These are phyloP conservation scores for Choanephora cucurbitarum DNA, from an alignment of 371 early-diverging fungal species.

Conservation along the genomic window DNA sequence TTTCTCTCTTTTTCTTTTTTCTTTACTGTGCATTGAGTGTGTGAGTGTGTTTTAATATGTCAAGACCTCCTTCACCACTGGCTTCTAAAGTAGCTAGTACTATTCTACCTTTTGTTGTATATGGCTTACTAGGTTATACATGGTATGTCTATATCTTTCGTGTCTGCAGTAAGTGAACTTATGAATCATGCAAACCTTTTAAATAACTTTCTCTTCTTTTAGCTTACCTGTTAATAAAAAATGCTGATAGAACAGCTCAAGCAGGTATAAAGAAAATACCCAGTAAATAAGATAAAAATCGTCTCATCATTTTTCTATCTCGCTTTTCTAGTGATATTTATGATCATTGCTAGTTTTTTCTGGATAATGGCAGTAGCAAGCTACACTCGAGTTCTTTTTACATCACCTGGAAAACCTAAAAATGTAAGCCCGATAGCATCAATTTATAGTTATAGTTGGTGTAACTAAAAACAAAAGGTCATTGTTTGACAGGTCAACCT, in stretches of 20 bases:
- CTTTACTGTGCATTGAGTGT: too few species aligned
- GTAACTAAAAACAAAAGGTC: too few species aligned
- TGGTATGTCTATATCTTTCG: constrained; percentile 59
- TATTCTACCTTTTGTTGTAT: constrained; percentile 38
- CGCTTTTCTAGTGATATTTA: constrained; percentile 36
- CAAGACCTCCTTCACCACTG: constrained; percentile 20
- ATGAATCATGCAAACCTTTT: neutral
- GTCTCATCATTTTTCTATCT: too few species aligned
- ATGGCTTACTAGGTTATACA: constrained; percentile 40
- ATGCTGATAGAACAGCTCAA: constrained; percentile 24
- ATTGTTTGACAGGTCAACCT: too few species aligned
- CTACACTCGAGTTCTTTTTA: constrained; percentile 49
- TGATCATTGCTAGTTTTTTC: constrained; percentile 46
- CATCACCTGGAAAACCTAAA: constrained; percentile 50
- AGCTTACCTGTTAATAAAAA: constrained; percentile 16
- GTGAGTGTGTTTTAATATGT: constrained; percentile 8
- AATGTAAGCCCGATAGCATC: constrained; percentile 36
- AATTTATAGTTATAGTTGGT: too few species aligned
- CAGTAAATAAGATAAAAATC: neutral
- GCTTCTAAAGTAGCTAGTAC: constrained; percentile 24
- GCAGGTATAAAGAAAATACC: constrained; percentile 25
- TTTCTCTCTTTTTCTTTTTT: constrained; percentile 1
- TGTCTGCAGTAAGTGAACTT: constrained; percentile 46
- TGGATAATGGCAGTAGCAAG: constrained; percentile 46
- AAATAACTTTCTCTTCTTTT: neutral